Evolutionary conservation across 371 early-diverging fungal species (phyloP).

Genomic region (Saksenaea oblongispora): DNA sequence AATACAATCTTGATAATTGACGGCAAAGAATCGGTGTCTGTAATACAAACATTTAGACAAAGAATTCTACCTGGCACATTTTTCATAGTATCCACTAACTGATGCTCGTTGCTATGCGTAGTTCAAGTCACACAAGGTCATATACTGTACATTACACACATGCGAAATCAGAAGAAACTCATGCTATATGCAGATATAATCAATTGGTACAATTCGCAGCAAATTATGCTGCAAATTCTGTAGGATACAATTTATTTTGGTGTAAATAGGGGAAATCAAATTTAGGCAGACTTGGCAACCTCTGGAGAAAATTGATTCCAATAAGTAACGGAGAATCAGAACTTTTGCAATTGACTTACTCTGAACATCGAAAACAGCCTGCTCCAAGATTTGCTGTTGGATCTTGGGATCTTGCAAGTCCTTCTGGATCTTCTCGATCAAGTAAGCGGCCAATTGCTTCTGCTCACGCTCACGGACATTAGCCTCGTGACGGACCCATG

Average conservation of each 20-base stretch:
- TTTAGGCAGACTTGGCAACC: conserved; percentile 41
- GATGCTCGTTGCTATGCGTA: too few species aligned
- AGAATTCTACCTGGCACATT: too few species aligned
- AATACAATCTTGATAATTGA: too few species aligned
- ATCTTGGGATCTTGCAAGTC: conserved; percentile 83
- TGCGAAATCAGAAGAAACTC: not conserved
- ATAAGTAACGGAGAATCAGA: not conserved
- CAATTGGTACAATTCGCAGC: not conserved
- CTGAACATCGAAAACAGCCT: conserved; percentile 56
- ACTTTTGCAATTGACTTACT: conserved; percentile 29
- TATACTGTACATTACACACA: too few species aligned
- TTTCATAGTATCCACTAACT: too few species aligned
- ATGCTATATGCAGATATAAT: not conserved
- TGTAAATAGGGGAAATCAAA: not conserved
- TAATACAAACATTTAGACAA: too few species aligned
- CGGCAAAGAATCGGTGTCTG: too few species aligned
- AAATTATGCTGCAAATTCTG: not conserved
- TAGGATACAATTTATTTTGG: not conserved
- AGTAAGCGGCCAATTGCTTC: conserved; percentile 80
- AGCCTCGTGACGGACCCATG: conserved; percentile 96
- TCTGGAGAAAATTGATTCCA: conserved; percentile 15
- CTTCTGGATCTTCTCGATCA: conserved; percentile 83
- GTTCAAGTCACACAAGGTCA: too few species aligned
- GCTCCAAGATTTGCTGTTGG: conserved; percentile 59
- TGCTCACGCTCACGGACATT: conserved; percentile 93